A percentile compares a stretch with the other conserved stretches of the same genome.
phyloP scores from a whole-genome alignment of 1,284 basidiomycete species.

The Mycena citricolor region DNA sequence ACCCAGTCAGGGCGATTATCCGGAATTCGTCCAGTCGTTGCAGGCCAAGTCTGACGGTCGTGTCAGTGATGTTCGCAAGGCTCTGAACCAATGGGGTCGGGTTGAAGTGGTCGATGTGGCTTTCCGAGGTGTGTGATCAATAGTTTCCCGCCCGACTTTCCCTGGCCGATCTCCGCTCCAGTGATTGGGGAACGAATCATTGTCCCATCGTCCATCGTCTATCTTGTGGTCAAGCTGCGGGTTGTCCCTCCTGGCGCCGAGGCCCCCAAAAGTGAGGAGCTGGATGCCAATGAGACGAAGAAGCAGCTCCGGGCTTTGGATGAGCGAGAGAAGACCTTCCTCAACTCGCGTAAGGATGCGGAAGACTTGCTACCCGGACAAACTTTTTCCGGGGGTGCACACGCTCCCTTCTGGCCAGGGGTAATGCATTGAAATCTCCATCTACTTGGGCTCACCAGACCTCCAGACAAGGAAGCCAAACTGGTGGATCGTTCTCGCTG shows the following conservation, averaged over 20 bases:
- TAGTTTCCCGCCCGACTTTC: slow-evolving; percentile 2
- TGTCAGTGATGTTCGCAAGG: slow-evolving; percentile 63
- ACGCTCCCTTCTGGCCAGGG: slow-evolving; percentile 89
- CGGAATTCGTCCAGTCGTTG: slow-evolving; percentile 49
- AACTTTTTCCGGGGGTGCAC: slow-evolving; percentile 62
- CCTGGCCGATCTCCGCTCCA: slow-evolving; percentile 31
- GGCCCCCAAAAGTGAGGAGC: slow-evolving; percentile 31
- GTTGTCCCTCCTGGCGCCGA: slow-evolving; percentile 49
- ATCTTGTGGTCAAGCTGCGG: slow-evolving; percentile 82
- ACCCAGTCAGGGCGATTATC: slow-evolving; percentile 41
- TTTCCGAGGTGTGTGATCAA: slow-evolving; percentile 73
- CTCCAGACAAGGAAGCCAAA: slow-evolving; percentile 74
- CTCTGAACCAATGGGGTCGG: slow-evolving; percentile 74
- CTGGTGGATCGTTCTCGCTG: slow-evolving; percentile 93
- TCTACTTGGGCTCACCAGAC: not conserved
- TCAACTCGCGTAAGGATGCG: slow-evolving; percentile 59
- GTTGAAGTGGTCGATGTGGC: slow-evolving; percentile 82
- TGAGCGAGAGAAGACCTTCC: slow-evolving; percentile 68
- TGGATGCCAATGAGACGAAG: slow-evolving; percentile 52
- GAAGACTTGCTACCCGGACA: slow-evolving; percentile 51
- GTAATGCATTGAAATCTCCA: slow-evolving; percentile 38
- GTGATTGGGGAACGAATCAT: slow-evolving; percentile 91
- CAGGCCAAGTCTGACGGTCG: slow-evolving; percentile 55
- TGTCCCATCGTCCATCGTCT: slow-evolving; percentile 88
- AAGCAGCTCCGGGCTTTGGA: slow-evolving; percentile 50